Evolutionary conservation across 768 basidiomycete species (phyloP), one percentile per base, ranked within the genome.

Genomic region (Russula compacta): DNA sequence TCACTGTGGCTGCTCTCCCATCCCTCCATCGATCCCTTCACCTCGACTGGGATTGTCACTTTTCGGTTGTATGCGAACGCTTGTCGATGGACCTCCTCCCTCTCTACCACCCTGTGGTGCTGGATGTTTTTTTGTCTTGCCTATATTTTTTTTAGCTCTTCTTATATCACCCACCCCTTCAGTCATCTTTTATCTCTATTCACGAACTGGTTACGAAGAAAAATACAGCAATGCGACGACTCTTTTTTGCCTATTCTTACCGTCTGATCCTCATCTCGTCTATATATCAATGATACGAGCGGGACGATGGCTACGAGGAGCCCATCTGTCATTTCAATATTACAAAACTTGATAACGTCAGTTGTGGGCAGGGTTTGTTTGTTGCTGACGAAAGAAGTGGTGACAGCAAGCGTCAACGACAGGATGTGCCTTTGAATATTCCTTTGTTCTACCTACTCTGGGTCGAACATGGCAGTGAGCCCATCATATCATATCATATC

Each of bases 161-260:
- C 48, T 46, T 61, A 56, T 52, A 21, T 57, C 40, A 21, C 49
- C 10, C n/a, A 29, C 50, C 12, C 29, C 40, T 49, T 29, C 47
- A 50, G 46, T 24, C 32, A 43, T 24, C 35, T 50, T 51, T 49
- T 57, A 39, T 43, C 48, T 40, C 54, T 52, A 47, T 57, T 44
- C 55, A 61, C 60, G 60, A 61, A 35, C 56, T 29, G 49, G 55
- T 57, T 61, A 61, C 50, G 60, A 61, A 52, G 50, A 57, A 38
- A 61, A 56, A 56, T 38, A 56, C 50, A 56, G 42, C 60, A 61
- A 61, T 61, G 50, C 50, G 55, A 61, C 29, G 60, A 61, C 44
- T 40, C 35, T 29, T 55, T 56, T 52, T 57, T n/a, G 35, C 58
- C 42, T 51, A 59, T 10, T 33, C 14, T 32, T 9, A 15, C 21